Base-by-base conservation (phyloP, 495 filamentous ascomycete genomes). In the Polyplosphaeria fusca region DNA sequence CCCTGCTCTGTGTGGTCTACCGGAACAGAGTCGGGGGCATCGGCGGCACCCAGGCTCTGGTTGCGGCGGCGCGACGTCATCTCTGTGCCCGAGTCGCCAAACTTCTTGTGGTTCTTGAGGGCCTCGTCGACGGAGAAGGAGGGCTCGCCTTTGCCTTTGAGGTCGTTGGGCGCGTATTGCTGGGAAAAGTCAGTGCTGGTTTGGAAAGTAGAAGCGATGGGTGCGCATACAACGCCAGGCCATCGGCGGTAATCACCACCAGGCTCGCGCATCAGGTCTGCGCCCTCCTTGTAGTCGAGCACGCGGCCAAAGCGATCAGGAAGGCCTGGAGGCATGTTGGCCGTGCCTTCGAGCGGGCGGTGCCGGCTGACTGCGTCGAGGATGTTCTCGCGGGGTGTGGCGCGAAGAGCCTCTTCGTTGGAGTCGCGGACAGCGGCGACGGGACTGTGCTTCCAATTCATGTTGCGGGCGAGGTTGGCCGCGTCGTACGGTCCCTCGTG, bases 401-500 rank as follows among this genome's bases (percentile, higher is more conserved):
- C 93, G 50, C 77, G 81, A 32, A 98, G 67, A 0, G 91, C 87
- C 66, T 91, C 86, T 14, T 78, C 73, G 70, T 93, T 96, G 14
- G 83, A 83, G 11, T 80, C 75, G 49, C 72, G 73, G 3, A 96
- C 78, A 4, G 93, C 94, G 27, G 87, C 89, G 13, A 97, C 69
- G 0, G 93, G 93, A 41, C 74, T 88, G 66, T 62, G 76, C 47
- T 77, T 72, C 64, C 70, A 76, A 62, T 81, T 70, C n/a, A 68
- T 72, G 69, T 96, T 95, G 19, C 87, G 75, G 23, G 88, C 79
- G 4, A 83, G 71, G 41, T 87, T 77, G 3, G 87, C 86, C 0
- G 93, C 89, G 68, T 98, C 93, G 60, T 88, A 98, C 0, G 93
- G 93, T 0, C 93, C 93, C 52, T 87, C 88, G 61, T 98, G 93